phyloP scores from a whole-genome alignment of 2,329 filamentous ascomycete species.

The Thelonectria discophora region DNA sequence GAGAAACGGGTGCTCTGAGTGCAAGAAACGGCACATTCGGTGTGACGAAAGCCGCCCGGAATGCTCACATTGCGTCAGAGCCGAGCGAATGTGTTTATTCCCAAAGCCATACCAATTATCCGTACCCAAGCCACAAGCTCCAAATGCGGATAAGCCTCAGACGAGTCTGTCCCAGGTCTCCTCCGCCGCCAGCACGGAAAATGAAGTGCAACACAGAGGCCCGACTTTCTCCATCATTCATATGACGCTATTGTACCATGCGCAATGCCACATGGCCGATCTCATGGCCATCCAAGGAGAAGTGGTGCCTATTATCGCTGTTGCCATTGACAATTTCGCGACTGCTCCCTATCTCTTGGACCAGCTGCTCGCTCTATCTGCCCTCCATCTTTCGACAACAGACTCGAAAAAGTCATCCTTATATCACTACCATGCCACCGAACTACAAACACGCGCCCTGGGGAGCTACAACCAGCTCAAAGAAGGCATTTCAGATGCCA shows the following conservation, averaged over 20 bases:
- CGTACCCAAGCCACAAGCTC: neutral
- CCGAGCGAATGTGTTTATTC: neutral
- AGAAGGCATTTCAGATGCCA: neutral
- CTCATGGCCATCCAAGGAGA: neutral
- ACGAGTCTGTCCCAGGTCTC: no score
- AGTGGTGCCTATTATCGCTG: neutral
- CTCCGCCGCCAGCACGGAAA: neutral
- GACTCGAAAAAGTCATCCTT: neutral
- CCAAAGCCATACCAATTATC: neutral
- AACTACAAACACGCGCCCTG: neutral
- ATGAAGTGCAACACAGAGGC: neutral
- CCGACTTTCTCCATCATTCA: neutral
- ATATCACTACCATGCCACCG: conserved; percentile 1
- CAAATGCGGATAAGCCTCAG: neutral
- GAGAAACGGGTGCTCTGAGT: conserved; percentile 1
- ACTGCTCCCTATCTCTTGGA: neutral
- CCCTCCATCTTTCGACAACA: neutral
- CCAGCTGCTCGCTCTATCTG: conserved; percentile 2
- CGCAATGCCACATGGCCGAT: neutral
- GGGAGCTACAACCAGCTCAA: neutral
- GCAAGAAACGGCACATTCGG: conserved; percentile 7
- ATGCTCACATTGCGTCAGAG: neutral
- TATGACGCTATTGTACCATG: neutral
- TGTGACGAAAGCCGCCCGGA: conserved; percentile 8
- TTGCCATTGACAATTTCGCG: neutral